phyloP scores from a whole-genome alignment of 75 land plant species.

The Sequoia sempervirens region DNA sequence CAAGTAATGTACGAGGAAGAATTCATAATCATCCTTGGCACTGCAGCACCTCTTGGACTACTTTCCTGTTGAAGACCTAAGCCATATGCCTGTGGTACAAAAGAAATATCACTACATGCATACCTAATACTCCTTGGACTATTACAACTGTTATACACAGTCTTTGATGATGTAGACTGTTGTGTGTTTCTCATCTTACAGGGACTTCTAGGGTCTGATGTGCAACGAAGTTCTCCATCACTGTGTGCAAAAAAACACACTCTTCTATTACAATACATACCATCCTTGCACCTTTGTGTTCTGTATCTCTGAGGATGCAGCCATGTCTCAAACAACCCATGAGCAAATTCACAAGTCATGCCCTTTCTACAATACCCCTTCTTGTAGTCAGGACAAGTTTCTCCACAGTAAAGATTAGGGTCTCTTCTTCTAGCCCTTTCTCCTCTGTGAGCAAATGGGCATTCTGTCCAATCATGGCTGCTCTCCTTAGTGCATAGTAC shows the following conservation, averaged over 20 bases:
- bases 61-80: background rate
- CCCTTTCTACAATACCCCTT: slow-evolving; percentile 10
- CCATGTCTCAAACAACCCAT: slow-evolving; percentile 14
- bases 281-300: slow-evolving; percentile 8
- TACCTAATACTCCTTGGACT: background rate
- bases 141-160: background rate
- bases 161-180: background rate
- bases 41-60: background rate
- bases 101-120: background rate
- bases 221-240: background rate
- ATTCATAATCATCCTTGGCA: background rate
- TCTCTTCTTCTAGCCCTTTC: slow-evolving; percentile 51
- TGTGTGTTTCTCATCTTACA: background rate
- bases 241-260: slow-evolving; percentile 9
- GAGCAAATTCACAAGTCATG: slow-evolving; percentile 6
- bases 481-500: slow-evolving; percentile 20
- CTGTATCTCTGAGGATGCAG: slow-evolving; percentile 12
- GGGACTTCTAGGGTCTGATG: background rate
- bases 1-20: background rate
- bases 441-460: slow-evolving; percentile 47
- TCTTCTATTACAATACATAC: slow-evolving; percentile 4
- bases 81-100: background rate
- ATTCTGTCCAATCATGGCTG: slow-evolving; percentile 62
- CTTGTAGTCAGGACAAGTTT: slow-evolving; percentile 36
- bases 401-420: slow-evolving; percentile 36